phyloP scores from a whole-genome alignment of 129 eudicot species.

The Gnaphalium uliginosum region DNA sequence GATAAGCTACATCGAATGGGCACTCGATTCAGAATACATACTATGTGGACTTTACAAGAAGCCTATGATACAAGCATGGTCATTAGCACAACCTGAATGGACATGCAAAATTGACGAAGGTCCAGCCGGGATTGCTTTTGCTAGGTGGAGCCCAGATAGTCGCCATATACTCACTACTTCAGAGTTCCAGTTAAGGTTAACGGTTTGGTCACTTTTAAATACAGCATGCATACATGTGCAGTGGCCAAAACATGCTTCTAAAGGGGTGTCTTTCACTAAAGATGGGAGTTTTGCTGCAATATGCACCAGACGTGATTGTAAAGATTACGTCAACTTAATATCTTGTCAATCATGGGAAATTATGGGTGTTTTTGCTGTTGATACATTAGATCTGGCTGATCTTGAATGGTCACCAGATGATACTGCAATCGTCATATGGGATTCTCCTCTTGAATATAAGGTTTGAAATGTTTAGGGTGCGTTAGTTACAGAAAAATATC shows the following conservation, averaged over 20 bases:
- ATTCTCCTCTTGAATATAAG: constrained; percentile 94
- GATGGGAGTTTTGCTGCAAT: constrained; percentile 98
- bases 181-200: constrained; percentile 82
- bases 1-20: constrained; percentile 94
- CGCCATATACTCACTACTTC: constrained; percentile 99
- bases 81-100: constrained; percentile 95
- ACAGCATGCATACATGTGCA: constrained; percentile 94
- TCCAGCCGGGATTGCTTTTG: constrained; percentile 93
- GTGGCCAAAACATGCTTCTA: constrained; percentile 95
- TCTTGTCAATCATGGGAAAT: constrained; percentile 93
- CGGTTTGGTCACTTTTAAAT: constrained; percentile 93
- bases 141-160: constrained; percentile 99
- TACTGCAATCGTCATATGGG: constrained; percentile 94
- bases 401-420: constrained; percentile 99
- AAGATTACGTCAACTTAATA: constrained; percentile 85
- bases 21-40: constrained; percentile 92
- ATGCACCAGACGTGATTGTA: constrained; percentile 97
- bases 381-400: constrained; percentile 90
- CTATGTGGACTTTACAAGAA: constrained; percentile 91
- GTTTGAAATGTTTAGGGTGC: too few relatives aligned
- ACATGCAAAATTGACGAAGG: constrained; percentile 99
- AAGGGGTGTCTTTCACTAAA: constrained; percentile 90
- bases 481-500: too few relatives aligned
- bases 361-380: constrained; percentile 95
- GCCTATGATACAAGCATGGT: constrained; percentile 97